Conservation (phyloP, 768 basidiomycete genomes). For the Pisolithus marmoratus region DNA sequence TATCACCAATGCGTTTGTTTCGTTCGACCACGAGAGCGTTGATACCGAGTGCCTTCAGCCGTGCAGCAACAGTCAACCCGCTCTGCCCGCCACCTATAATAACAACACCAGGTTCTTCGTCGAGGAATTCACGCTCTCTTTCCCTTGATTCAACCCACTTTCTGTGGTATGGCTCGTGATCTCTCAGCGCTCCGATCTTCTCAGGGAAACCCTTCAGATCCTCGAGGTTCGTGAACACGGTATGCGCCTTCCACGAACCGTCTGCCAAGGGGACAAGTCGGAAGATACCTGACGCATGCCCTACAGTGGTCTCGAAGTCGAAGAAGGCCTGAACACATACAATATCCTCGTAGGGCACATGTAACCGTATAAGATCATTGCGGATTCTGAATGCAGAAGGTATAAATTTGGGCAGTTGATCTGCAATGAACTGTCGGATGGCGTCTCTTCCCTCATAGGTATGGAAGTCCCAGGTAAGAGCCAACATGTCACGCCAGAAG, state of each 20-base stretch:
- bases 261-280: constrained; percentile 44
- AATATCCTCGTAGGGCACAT: constrained; percentile 46
- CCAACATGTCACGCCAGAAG: constrained; percentile 49
- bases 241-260: constrained; percentile 53
- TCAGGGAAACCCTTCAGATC: constrained; percentile 53
- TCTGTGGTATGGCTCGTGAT: constrained; percentile 41
- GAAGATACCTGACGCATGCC: constrained; percentile 46
- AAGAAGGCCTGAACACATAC: constrained; percentile 54
- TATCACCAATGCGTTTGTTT: constrained; percentile 47
- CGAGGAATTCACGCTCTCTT: constrained; percentile 39
- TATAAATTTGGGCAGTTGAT: constrained; percentile 29
- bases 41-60: constrained; percentile 57
- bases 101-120: constrained; percentile 51
- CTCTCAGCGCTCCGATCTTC: constrained; percentile 37
- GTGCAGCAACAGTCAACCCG: constrained; percentile 59
- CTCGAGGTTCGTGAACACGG: constrained; percentile 55
- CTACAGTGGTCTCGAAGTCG: constrained; percentile 46
- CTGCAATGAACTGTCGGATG: constrained; percentile 35
- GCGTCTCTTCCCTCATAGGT: constrained; percentile 37
- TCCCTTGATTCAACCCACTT: constrained; percentile 48
- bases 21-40: constrained; percentile 52
- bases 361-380: constrained; percentile 26
- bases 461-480: constrained; percentile 53
- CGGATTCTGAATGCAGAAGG: constrained; percentile 12
- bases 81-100: constrained; percentile 63